Percentiles rank a stretch among this genome's conserved stretches.
phyloP scores from a whole-genome alignment of 441 rosid species.

The Bruguiera hainesii region DNA sequence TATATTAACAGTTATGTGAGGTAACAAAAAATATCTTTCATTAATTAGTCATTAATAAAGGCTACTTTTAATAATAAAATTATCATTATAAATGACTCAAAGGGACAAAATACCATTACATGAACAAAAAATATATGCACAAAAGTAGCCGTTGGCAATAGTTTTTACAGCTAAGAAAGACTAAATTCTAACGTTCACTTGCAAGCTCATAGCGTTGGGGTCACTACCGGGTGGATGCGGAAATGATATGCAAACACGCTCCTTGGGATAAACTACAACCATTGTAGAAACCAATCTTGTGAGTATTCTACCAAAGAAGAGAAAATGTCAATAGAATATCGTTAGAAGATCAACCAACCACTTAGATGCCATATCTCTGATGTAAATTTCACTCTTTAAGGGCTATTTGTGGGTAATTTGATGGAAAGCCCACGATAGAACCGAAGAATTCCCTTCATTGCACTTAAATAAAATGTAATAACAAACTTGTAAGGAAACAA shows the following conservation, averaged over 20 bases:
- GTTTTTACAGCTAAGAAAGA: too few relatives aligned
- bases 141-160: too few relatives aligned
- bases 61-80: too few relatives aligned
- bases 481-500: too few relatives aligned
- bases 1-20: too few relatives aligned
- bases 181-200: conserved; percentile 52
- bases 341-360: conserved; percentile 39
- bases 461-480: conserved; percentile 16
- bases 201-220: conserved; percentile 93
- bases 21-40: too few relatives aligned
- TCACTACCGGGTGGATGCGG: conserved; percentile 98
- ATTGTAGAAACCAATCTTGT: conserved; percentile 3
- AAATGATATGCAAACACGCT: conserved; percentile 88
- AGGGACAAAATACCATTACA: too few relatives aligned
- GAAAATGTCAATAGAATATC: neutral
- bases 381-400: conserved; percentile 81
- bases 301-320: neutral
- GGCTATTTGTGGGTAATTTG: conserved; percentile 75
- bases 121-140: too few relatives aligned
- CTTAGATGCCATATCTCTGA: conserved; percentile 98
- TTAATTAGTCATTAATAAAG: too few relatives aligned
- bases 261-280: conserved; percentile 68
- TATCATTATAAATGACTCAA: too few relatives aligned
- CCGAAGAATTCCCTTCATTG: conserved; percentile 89
- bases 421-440: conserved; percentile 84